These are phyloP conservation scores for Torulaspora quercuum DNA, from an alignment of 805 yeast genomes.

Conservation along the genomic window DNA sequence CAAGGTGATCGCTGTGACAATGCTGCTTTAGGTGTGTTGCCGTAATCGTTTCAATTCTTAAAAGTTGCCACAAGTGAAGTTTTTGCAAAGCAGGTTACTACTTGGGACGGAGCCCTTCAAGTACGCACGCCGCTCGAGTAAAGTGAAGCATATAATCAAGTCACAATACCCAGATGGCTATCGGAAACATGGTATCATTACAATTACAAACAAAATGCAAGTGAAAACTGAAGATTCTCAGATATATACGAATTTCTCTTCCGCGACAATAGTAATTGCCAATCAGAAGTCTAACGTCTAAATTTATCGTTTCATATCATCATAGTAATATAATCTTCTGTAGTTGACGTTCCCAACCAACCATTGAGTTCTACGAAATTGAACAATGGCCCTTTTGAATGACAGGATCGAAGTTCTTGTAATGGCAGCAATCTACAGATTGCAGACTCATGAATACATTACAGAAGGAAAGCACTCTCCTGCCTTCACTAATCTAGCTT, in stretches of 20 bases:
- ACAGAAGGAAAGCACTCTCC: not conserved
- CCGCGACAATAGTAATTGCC: constrained; percentile 18
- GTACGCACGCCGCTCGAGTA: too few species aligned
- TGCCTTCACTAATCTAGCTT: not conserved
- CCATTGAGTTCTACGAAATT: too few species aligned
- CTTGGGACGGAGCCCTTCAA: too few species aligned
- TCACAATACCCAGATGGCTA: too few species aligned
- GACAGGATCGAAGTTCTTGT: not conserved
- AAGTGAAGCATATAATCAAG: too few species aligned
- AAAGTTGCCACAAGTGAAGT: not conserved
- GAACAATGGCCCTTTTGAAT: not conserved
- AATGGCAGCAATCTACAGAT: constrained; percentile 7
- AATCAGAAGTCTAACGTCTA: constrained; percentile 42
- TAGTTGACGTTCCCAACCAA: too few species aligned
- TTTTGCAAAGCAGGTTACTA: too few species aligned
- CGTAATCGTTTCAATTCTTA: too few species aligned
- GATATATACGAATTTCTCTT: constrained; percentile 33
- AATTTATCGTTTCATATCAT: constrained; percentile 33
- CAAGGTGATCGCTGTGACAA: too few species aligned
- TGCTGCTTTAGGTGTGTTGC: too few species aligned
- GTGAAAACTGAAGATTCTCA: constrained; percentile 19
- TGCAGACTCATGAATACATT: constrained; percentile 1
- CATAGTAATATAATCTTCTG: constrained; percentile 17
- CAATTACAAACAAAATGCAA: not conserved
- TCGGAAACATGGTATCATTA: not conserved